Base-by-base conservation (phyloP, 257 asterid species). In the Salvia rosmarinus region DNA sequence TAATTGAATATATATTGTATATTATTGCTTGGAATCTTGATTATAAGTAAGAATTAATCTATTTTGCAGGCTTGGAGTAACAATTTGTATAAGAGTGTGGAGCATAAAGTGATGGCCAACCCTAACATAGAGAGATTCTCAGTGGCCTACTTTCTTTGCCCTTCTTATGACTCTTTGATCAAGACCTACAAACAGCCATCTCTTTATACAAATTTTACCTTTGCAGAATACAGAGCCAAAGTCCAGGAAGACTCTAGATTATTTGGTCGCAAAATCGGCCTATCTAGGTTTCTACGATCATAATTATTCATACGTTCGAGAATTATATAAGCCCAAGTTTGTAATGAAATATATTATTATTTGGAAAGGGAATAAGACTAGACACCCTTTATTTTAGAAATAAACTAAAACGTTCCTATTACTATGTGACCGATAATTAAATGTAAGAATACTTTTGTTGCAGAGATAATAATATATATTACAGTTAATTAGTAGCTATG, bases 21-120 rank as follows among this genome's bases (percentile, higher is more conserved):
- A 14, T 37, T 12, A n/a, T 13, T 32, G 25, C 2, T 75, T 23
- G 34, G 39, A 43, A 49, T 10, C 62, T 39, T 37, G 4, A 60
- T 20, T 4, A 49, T 37, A 52, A 54, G 1, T 14, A 68, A 20
- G 0, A 1, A 40, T 34, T 25, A 28, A 65, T 30, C 25, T 4
- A 9, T 71, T 49, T 9, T 81, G 88, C 87, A 90, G 96, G 96
- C 93, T 25, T 90, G 93, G 96, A 90, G 96, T 73, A 90, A 90
- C 28, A 87, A 86, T 72, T 67, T 80, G 30, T 90, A 88, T 30
- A 88, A 78, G 72, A 90, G 95, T 65, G 89, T 90, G 13, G 89
- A 85, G 73, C 96, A 90, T 79, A 86, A 65, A 51, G 96, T 88
- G 73, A 75, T 85, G 80, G 79, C 81, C 0, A 83, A 90, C 59